Conservation (phyloP, 805 yeast genomes). For the Kodamaea kakaduensis region DNA sequence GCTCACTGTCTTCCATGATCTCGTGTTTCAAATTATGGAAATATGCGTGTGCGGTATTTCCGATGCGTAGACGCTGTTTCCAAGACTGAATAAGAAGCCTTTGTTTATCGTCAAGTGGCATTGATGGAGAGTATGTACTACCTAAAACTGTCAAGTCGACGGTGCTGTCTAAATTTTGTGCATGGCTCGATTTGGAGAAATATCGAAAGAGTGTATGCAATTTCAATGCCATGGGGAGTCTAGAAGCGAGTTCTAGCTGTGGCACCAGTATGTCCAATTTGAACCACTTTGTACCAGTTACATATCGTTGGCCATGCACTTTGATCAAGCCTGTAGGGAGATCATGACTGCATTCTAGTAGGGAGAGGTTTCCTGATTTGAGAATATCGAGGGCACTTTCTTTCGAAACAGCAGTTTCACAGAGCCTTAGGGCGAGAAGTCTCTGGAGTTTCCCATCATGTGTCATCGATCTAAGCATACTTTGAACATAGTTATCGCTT, state of each 20-base stretch:
- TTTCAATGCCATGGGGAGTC: slow-evolving; percentile 13
- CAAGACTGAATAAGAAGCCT: slow-evolving; percentile 1
- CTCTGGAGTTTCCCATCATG: slow-evolving; percentile 6
- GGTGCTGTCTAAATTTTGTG: slow-evolving; percentile 4
- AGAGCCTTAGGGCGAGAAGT: slow-evolving; percentile 1
- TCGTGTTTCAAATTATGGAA: slow-evolving; percentile 6
- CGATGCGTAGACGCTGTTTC: slow-evolving; percentile 2
- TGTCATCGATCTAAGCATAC: slow-evolving; percentile 5
- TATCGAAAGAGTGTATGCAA: slow-evolving; percentile 9
- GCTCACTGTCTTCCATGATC: not conserved
- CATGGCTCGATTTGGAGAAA: slow-evolving; percentile 2
- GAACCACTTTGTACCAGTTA: slow-evolving; percentile 12
- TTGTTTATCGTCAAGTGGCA: not conserved
- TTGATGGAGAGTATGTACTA: not conserved
- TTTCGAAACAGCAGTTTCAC: slow-evolving; percentile 1
- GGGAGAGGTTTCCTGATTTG: slow-evolving; percentile 6
- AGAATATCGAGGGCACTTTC: slow-evolving; percentile 1
- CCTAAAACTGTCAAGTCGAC: slow-evolving; percentile 6
- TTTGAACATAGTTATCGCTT: slow-evolving; percentile 30
- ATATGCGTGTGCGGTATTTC: slow-evolving; percentile 2
- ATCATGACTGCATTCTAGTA: slow-evolving; percentile 9
- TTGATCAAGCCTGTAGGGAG: slow-evolving; percentile 1
- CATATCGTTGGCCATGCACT: slow-evolving; percentile 5
- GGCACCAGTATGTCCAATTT: slow-evolving; percentile 5
- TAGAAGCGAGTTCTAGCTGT: slow-evolving; percentile 5